Conservation (phyloP, 1,284 basidiomycete species). For the Heliocybe sulcata region DNA sequence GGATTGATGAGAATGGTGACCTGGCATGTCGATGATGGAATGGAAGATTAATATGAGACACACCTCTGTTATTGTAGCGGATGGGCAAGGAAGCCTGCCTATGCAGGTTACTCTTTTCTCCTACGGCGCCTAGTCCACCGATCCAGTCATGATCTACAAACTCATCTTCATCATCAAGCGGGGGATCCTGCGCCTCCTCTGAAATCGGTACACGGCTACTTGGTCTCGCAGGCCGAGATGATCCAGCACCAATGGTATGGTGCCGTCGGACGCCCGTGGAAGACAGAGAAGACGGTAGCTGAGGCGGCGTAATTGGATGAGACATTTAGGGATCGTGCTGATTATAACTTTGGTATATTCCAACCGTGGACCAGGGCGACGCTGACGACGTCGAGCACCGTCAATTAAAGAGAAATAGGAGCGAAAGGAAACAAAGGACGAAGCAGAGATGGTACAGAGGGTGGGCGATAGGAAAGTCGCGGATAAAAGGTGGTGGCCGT, state of each 20-base stretch:
- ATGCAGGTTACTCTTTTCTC: slow-evolving; percentile 69
- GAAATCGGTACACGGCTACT: slow-evolving; percentile 57
- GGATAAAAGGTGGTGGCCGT: background rate
- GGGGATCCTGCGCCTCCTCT: slow-evolving; percentile 59
- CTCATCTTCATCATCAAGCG: slow-evolving; percentile 68
- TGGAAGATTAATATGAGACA: slow-evolving; percentile 15
- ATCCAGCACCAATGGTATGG: slow-evolving; percentile 68
- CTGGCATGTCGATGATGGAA: background rate
- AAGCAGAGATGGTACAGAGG: background rate
- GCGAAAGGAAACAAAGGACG: background rate
- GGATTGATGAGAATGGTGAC: slow-evolving; percentile 14
- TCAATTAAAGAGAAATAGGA: background rate
- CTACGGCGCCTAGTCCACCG: slow-evolving; percentile 70
- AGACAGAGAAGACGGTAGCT: background rate
- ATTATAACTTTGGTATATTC: background rate
- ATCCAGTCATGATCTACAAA: slow-evolving; percentile 73
- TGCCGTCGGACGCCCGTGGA: slow-evolving; percentile 52
- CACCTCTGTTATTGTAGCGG: slow-evolving; percentile 65
- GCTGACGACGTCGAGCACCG: background rate
- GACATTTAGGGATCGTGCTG: background rate
- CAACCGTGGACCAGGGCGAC: background rate
- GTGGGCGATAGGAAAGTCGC: background rate
- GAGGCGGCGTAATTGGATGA: background rate
- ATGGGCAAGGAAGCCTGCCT: slow-evolving; percentile 76
- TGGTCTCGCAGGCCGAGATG: slow-evolving; percentile 57